These are phyloP conservation scores for Diaporthe eres DNA, from an alignment of 2,329 filamentous ascomycete species.

Conservation along the genomic window DNA sequence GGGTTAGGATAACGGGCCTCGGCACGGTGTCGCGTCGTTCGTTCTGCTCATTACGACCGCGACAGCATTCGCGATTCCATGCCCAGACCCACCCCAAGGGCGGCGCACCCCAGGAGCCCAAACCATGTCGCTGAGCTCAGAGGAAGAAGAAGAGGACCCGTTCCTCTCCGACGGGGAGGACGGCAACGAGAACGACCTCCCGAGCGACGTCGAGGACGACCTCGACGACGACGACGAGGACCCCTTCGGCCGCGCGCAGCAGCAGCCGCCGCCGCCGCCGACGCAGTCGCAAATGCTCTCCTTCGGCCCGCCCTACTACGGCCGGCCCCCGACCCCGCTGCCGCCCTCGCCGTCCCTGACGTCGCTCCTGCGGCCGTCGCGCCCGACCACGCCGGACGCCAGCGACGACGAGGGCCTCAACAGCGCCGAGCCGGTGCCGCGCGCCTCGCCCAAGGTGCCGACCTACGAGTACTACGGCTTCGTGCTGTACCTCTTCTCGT, in stretches of 20 bases:
- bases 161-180: slow-evolving; percentile 41
- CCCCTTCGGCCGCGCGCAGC: slow-evolving; percentile 51
- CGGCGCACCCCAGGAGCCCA: slow-evolving; percentile 11
- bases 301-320: slow-evolving; percentile 92
- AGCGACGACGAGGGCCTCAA: slow-evolving; percentile 80
- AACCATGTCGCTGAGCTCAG: slow-evolving; percentile 48
- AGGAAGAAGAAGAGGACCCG: slow-evolving; percentile 47
- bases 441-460: slow-evolving; percentile 92
- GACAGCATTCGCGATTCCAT: neutral
- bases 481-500: slow-evolving; percentile 92
- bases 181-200: slow-evolving; percentile 34
- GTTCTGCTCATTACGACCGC: no score
- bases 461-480: slow-evolving; percentile 99
- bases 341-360: slow-evolving; percentile 94
- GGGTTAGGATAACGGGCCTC: neutral
- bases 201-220: slow-evolving; percentile 45
- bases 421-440: slow-evolving; percentile 74
- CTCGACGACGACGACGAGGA: slow-evolving; percentile 50
- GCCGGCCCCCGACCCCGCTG: slow-evolving; percentile 92
- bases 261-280: slow-evolving; percentile 56
- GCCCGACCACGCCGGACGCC: slow-evolving; percentile 93
- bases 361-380: slow-evolving; percentile 88
- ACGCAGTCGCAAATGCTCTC: slow-evolving; percentile 65
- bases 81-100: neutral
- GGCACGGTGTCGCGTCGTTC: neutral